Evolutionary conservation across 495 filamentous ascomycete genomes (phyloP).

Genomic region (Penicillium turbatum): DNA sequence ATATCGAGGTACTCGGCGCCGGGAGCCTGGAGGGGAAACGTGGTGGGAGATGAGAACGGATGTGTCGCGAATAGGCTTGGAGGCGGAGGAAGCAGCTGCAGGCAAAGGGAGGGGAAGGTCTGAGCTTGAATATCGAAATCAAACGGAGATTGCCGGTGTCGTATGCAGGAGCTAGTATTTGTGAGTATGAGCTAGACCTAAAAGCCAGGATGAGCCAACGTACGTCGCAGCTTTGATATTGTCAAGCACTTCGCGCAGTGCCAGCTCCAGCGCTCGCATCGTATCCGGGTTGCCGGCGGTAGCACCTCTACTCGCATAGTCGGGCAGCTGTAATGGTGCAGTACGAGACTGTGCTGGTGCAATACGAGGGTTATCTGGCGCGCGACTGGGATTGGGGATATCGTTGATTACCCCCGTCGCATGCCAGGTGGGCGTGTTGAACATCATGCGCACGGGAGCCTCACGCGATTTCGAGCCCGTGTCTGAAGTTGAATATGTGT

Average conservation of each 20-base stretch:
- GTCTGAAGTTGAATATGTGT: slow-evolving; percentile 22
- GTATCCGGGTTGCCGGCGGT: slow-evolving; percentile 64
- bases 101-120: slow-evolving; percentile 74
- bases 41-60: slow-evolving; percentile 62
- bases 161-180: slow-evolving; percentile 17
- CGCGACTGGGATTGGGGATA: slow-evolving; percentile 48
- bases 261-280: slow-evolving; percentile 74
- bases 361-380: slow-evolving; percentile 35
- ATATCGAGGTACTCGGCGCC: slow-evolving; percentile 65
- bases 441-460: slow-evolving; percentile 46
- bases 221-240: slow-evolving; percentile 80
- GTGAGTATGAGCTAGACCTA: background rate
- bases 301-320: slow-evolving; percentile 54
- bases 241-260: slow-evolving; percentile 72
- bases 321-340: slow-evolving; percentile 50
- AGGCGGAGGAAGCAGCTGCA: slow-evolving; percentile 74
- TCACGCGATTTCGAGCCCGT: slow-evolving; percentile 30
- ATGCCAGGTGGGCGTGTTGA: slow-evolving; percentile 69
- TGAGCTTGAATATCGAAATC: slow-evolving; percentile 78
- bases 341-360: slow-evolving; percentile 40
- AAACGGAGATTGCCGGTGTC: slow-evolving; percentile 56
- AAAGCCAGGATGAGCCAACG: slow-evolving; percentile 20
- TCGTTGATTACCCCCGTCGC: slow-evolving; percentile 79
- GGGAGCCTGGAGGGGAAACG: slow-evolving; percentile 72
- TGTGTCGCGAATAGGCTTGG: slow-evolving; percentile 68